phyloP scores from a whole-genome alignment of 83 land plant genomes.

The Picea abies region DNA sequence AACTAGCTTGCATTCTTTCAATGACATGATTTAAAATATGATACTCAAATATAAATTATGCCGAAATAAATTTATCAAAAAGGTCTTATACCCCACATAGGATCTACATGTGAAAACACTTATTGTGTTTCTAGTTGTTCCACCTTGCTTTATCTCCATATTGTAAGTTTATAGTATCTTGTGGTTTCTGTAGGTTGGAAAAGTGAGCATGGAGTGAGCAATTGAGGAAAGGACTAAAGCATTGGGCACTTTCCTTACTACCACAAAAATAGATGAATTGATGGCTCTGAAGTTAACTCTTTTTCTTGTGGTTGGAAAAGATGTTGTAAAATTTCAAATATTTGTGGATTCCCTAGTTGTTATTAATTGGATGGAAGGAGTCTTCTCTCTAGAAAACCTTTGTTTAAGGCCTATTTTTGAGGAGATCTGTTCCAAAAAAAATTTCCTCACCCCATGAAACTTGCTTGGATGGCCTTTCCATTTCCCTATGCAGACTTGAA shows the following conservation, averaged over 20 bases:
- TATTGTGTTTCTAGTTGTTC: not conserved
- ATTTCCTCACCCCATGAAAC: no score
- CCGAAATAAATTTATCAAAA: not conserved
- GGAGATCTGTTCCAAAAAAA: no score
- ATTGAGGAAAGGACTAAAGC: constrained; percentile 85
- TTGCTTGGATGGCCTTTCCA: no score
- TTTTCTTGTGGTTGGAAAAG: no score
- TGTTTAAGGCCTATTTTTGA: no score
- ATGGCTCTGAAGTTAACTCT: no score
- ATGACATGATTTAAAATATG: not conserved
- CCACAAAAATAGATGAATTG: constrained; percentile 37
- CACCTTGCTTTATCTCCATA: not conserved
- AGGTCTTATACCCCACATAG: not conserved
- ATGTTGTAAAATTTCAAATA: no score
- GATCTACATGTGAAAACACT: not conserved
- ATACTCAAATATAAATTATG: not conserved
- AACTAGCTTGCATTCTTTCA: not conserved
- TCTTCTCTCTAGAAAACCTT: no score
- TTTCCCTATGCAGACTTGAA: no score
- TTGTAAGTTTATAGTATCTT: not conserved
- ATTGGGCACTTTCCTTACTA: constrained; percentile 81
- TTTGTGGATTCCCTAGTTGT: no score
- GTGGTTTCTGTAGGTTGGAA: constrained; percentile 69
- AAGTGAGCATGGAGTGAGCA: constrained; percentile 90
- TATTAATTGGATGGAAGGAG: no score